Conservation (phyloP, 2,329 filamentous ascomycete genomes). For the Phialocephala sp. region DNA sequence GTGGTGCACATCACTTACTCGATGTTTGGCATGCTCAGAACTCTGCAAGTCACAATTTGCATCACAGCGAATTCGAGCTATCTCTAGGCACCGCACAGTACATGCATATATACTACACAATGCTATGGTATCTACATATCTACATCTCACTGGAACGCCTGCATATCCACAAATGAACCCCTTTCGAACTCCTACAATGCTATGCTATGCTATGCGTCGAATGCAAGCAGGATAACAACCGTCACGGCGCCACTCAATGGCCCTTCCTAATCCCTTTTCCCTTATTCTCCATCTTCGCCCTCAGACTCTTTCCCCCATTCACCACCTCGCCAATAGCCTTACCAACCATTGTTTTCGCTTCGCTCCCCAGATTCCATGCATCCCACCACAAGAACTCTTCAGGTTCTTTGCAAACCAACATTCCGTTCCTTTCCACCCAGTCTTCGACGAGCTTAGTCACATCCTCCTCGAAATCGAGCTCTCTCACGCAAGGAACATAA, state of each 20-base stretch:
- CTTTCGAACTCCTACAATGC: not conserved
- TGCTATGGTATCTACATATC: not conserved
- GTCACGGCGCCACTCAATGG: not conserved
- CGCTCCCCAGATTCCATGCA: constrained; percentile 51
- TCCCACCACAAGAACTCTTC: constrained; percentile 59
- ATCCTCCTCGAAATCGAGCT: constrained; percentile 23
- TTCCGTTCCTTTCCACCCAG: constrained; percentile 31
- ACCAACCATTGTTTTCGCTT: constrained; percentile 46
- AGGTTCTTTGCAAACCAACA: constrained; percentile 45
- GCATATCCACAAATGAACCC: not conserved
- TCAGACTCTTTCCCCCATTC: constrained; percentile 28
- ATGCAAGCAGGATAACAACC: not conserved
- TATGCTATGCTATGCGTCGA: not conserved
- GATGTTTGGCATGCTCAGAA: too few species aligned
- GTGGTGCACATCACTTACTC: too few species aligned
- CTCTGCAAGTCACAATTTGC: too few species aligned
- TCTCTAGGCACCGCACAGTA: not conserved
- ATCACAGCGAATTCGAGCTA: not conserved
- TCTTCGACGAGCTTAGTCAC: constrained; percentile 25
- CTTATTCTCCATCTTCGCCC: constrained; percentile 13
- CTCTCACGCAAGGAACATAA: constrained; percentile 34
- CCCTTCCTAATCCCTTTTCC: not conserved
- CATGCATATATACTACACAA: not conserved
- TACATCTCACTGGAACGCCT: not conserved
- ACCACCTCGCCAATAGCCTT: constrained; percentile 39